Evolutionary conservation across 192 early-diverging fungal genomes (phyloP).

Genomic region (Entomortierella parvispora): DNA sequence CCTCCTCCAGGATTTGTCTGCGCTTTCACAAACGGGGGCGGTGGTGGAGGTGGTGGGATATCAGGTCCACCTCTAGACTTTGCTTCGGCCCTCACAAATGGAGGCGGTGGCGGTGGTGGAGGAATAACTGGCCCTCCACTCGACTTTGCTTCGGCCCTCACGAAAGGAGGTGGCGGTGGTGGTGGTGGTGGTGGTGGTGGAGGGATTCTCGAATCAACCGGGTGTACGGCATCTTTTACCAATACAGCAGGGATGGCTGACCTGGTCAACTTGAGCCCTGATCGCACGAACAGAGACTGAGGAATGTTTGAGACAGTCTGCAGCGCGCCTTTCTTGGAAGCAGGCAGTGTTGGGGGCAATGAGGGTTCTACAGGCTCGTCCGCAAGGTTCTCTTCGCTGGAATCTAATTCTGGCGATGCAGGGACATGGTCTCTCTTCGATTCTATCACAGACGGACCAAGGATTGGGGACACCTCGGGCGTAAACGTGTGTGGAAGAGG

Average conservation of each 20-base stretch:
- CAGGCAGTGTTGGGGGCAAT: too few relatives aligned
- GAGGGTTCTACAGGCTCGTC: too few relatives aligned
- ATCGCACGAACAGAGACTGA: too few relatives aligned
- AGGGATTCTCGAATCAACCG: background rate
- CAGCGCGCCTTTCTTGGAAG: background rate
- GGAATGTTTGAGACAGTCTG: too few relatives aligned
- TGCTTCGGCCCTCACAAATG: background rate
- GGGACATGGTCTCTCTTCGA: too few relatives aligned
- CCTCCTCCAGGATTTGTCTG: background rate
- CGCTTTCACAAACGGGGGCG: background rate
- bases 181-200: background rate
- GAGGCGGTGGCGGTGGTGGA: slow-evolving; percentile 18
- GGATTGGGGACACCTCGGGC: too few relatives aligned
- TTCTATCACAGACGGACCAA: too few relatives aligned
- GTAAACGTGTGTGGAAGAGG: too few relatives aligned
- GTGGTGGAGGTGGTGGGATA: slow-evolving; percentile 15
- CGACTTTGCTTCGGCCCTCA: background rate
- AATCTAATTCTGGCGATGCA: too few relatives aligned
- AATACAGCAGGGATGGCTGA: too few relatives aligned
- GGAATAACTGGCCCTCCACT: background rate
- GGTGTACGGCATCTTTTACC: too few relatives aligned
- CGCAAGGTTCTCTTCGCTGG: background rate
- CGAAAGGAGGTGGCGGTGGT: background rate
- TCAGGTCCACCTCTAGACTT: background rate
- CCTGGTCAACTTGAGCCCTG: too few relatives aligned